Conservation (phyloP, 2,329 filamentous ascomycete species). For the Verticillium tricorpus region DNA sequence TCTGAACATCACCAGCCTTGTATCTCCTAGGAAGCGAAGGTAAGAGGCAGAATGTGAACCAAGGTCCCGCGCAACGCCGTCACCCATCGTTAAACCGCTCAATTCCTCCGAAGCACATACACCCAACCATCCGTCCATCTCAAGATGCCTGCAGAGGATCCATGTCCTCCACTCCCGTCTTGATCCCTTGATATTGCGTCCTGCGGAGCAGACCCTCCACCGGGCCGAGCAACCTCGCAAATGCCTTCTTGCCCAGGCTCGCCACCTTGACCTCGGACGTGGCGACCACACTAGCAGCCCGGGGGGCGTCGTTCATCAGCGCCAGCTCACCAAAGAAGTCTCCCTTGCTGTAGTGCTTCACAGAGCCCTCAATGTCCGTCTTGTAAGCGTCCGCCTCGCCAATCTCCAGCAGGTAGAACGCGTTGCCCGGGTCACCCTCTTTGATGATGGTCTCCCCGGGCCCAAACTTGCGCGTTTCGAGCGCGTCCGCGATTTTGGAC, state of each 20-base stretch:
- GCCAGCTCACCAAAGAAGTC: conserved; percentile 98
- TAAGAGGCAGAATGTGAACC: conserved; percentile 12
- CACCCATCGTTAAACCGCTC: conserved; percentile 5
- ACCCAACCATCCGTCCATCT: conserved; percentile 5
- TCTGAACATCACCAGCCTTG: conserved; percentile 28
- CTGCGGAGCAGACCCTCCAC: conserved; percentile 94
- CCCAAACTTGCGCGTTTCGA: conserved; percentile 85
- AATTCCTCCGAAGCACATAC: conserved; percentile 5
- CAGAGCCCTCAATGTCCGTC: conserved; percentile 61
- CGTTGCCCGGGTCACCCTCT: conserved; percentile 86
- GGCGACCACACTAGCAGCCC: conserved; percentile 83
- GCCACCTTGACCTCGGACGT: conserved; percentile 89
- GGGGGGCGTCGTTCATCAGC: conserved; percentile 85
- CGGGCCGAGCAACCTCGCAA: conserved; percentile 86
- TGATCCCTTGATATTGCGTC: conserved; percentile 58
- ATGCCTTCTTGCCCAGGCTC: conserved; percentile 86
- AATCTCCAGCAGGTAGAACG: conserved; percentile 85
- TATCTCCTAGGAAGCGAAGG: conserved; percentile 29
- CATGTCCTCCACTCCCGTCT: conserved; percentile 60
- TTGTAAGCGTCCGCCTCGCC: conserved; percentile 87
- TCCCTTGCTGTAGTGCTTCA: conserved; percentile 82
- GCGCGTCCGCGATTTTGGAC: conserved; percentile 93
- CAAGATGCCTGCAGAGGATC: conserved; percentile 52
- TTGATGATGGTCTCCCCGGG: conserved; percentile 78
- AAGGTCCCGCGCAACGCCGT: conserved; percentile 19